phyloP scores from a whole-genome alignment of 352 stramenopile genomes.

The Phytopythium boreale region DNA sequence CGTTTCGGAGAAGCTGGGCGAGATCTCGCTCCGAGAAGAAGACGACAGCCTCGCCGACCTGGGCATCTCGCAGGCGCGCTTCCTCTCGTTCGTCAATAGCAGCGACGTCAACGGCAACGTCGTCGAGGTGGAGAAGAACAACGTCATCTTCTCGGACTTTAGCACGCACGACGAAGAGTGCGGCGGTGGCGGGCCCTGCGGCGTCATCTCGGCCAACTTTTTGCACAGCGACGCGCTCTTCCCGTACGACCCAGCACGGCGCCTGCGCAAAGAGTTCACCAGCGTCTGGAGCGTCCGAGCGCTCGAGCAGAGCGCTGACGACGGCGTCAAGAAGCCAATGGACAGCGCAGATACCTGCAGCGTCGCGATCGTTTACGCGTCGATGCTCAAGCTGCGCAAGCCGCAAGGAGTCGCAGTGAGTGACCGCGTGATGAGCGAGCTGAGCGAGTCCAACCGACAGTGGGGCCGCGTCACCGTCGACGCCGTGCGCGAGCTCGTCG shows the following conservation, averaged over 20 bases:
- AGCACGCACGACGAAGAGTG: conserved; percentile 13
- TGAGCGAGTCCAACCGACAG: background rate
- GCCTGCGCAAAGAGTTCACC: conserved; percentile 39
- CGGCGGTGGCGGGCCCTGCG: conserved; percentile 23
- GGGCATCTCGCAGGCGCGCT: conserved; percentile 42
- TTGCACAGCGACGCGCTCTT: conserved; percentile 37
- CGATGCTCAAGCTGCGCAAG: conserved; percentile 1
- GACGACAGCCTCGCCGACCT: conserved; percentile 39
- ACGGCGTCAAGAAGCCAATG: too few relatives aligned
- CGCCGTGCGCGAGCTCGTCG: background rate
- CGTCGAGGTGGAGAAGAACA: conserved; percentile 43
- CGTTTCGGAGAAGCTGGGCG: conserved; percentile 39
- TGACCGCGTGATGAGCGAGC: background rate
- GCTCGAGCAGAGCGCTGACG: background rate
- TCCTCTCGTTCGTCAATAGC: conserved; percentile 28
- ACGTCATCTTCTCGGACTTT: conserved; percentile 30
- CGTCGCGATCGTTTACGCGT: background rate
- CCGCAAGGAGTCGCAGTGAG: background rate
- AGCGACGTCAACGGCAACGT: conserved; percentile 16
- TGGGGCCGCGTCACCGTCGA: conserved; percentile 1
- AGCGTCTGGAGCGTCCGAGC: background rate
- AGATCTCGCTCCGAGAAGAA: conserved; percentile 58
- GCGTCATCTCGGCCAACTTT: conserved; percentile 31
- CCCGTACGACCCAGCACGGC: conserved; percentile 29
- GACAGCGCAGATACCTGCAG: background rate